Conservation (phyloP, 2,329 filamentous ascomycete species). For the Colletotrichum higginsianum region DNA sequence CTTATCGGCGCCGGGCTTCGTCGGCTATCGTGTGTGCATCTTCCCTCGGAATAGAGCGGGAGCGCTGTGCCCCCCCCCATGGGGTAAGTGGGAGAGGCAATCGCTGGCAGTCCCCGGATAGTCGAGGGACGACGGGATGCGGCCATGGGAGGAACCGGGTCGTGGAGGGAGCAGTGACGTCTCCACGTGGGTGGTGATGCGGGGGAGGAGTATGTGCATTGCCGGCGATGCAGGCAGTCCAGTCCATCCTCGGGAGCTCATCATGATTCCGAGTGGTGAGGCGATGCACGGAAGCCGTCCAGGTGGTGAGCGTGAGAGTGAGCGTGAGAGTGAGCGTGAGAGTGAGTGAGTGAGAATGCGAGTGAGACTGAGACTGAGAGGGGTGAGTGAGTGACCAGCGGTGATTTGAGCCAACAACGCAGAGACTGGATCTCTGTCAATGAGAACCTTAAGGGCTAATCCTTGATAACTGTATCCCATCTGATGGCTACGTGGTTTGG, state of each 20-base stretch:
- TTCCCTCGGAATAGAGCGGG: slow-evolving; percentile 39
- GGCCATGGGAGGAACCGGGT: slow-evolving; percentile 36
- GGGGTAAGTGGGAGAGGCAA: slow-evolving; percentile 36
- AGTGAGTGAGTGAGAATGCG: too few relatives aligned
- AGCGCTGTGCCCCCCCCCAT: slow-evolving; percentile 32
- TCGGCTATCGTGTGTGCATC: slow-evolving; percentile 34
- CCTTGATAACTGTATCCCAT: too few relatives aligned
- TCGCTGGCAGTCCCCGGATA: slow-evolving; percentile 19
- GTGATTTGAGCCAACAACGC: too few relatives aligned
- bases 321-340: too few relatives aligned
- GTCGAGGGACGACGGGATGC: slow-evolving; percentile 12
- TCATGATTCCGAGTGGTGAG: not conserved
- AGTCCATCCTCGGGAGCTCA: not conserved
- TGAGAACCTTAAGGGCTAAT: too few relatives aligned
- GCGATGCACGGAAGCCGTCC: not conserved
- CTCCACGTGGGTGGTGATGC: slow-evolving; percentile 5
- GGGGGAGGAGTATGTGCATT: slow-evolving; percentile 3
- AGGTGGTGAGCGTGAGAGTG: not conserved
- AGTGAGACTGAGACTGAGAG: too few relatives aligned
- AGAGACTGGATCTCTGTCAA: too few relatives aligned
- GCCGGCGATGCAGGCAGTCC: not conserved
- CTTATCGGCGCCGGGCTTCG: slow-evolving; percentile 23
- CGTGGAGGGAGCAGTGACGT: slow-evolving; percentile 25
- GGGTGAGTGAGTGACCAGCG: too few relatives aligned
- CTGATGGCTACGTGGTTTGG: too few relatives aligned